Conservation (phyloP, 2,329 filamentous ascomycete genomes). For the Pseudomassariella vexata region DNA sequence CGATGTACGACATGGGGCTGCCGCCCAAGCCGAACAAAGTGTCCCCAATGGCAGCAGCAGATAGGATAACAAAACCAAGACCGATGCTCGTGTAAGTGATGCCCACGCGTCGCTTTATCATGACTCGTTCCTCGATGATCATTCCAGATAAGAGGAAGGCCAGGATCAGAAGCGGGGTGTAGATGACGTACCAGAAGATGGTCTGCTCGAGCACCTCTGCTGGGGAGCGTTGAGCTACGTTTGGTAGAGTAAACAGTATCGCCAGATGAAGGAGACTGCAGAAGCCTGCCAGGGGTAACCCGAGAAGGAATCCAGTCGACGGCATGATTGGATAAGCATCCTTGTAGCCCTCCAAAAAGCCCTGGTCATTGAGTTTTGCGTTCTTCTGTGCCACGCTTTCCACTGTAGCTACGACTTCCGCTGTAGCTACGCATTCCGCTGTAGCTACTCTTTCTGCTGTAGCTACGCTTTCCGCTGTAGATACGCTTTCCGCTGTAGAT, state of each 20-base stretch:
- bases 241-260: constrained; percentile 3
- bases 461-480: no score
- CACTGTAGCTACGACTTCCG: no score
- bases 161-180: constrained; percentile 13
- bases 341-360: no score
- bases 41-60: constrained; percentile 13
- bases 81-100: constrained; percentile 11
- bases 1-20: constrained; percentile 20
- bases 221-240: background rate
- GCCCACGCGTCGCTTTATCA: constrained; percentile 8
- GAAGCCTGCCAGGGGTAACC: no score
- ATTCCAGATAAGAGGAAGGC: constrained; percentile 17
- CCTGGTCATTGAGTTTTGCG: no score
- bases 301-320: no score
- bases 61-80: constrained; percentile 9
- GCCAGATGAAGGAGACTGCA: no score
- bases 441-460: no score
- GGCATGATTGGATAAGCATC: no score
- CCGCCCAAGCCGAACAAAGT: constrained; percentile 18
- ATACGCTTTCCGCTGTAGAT: no score
- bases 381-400: no score
- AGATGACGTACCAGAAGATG: constrained; percentile 3
- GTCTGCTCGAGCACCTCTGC: background rate
- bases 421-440: no score
- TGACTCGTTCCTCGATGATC: constrained; percentile 16